Percentiles rank a stretch among this genome's conserved stretches.
These are phyloP conservation scores for Cyberlindnera subsufficiens DNA, from an alignment of 805 yeast genomes.

Conservation along the genomic window DNA sequence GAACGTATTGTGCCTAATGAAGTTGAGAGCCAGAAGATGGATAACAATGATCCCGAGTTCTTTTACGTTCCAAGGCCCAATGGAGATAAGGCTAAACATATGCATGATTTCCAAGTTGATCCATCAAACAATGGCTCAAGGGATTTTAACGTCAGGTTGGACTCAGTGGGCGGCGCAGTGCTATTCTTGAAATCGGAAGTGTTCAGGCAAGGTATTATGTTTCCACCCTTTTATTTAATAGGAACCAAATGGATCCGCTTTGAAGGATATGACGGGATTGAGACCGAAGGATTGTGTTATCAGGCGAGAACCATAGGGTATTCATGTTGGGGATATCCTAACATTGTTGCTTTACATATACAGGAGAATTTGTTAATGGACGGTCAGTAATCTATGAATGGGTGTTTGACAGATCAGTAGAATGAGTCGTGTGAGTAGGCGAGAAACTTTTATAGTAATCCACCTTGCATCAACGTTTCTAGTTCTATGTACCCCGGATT, in stretches of 20 bases:
- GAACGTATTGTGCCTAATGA: conserved; percentile 20
- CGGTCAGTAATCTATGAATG: no score
- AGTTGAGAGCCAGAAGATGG: conserved; percentile 13
- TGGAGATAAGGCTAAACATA: conserved; percentile 2
- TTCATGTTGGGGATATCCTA: conserved; percentile 45
- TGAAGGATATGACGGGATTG: conserved; percentile 50
- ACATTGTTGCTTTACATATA: conserved; percentile 20
- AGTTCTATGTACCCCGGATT: no score
- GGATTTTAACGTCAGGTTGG: conserved; percentile 22
- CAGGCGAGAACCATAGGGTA: conserved; percentile 39
- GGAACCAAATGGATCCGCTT: conserved; percentile 40
- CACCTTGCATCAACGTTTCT: no score
- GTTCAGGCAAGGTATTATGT: conserved; percentile 39
- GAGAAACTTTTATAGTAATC: no score
- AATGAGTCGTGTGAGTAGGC: no score
- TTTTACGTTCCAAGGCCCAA: conserved; percentile 15
- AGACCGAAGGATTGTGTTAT: conserved; percentile 49
- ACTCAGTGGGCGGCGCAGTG: conserved; percentile 48
- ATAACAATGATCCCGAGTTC: conserved; percentile 9
- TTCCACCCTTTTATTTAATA: conserved; percentile 39
- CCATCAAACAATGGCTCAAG: conserved; percentile 12
- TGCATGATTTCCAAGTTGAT: conserved; percentile 23
- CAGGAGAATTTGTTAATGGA: not conserved
- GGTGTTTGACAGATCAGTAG: no score
- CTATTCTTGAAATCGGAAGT: conserved; percentile 37